Evolutionary conservation across 2,329 filamentous ascomycete species (phyloP).

Genomic region (Penicillium sp.): DNA sequence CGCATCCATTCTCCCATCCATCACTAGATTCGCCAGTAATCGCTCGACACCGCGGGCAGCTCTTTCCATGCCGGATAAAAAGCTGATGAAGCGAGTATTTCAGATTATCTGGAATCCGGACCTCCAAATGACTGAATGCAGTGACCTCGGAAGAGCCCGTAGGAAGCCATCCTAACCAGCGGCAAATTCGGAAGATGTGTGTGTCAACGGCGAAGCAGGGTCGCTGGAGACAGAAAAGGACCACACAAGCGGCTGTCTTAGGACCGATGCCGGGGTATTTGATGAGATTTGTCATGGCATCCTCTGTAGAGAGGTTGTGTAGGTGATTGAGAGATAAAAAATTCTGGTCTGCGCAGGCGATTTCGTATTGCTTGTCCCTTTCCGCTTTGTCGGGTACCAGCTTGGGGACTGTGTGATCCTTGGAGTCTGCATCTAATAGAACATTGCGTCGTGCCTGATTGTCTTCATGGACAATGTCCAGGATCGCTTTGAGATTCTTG

Average conservation of each 20-base stretch:
- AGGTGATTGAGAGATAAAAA: constrained; percentile 67
- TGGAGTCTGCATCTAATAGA: constrained; percentile 48
- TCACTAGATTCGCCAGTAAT: constrained; percentile 61
- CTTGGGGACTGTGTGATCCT: constrained; percentile 29
- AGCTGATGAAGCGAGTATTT: constrained; percentile 66
- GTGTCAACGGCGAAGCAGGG: constrained; percentile 68
- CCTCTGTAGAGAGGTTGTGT: constrained; percentile 55
- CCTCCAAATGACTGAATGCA: constrained; percentile 62
- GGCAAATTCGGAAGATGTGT: constrained; percentile 64
- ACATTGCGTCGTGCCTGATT: constrained; percentile 60
- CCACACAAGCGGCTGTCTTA: constrained; percentile 67
- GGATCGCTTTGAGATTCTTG: constrained; percentile 70
- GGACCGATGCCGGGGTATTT: constrained; percentile 64
- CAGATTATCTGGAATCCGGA: constrained; percentile 60
- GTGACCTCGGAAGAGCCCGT: constrained; percentile 48
- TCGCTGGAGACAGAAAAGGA: constrained; percentile 64
- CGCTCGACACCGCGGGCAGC: constrained; percentile 61
- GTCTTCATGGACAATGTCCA: constrained; percentile 71
- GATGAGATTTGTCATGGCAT: constrained; percentile 59
- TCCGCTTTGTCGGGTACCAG: constrained; percentile 40
- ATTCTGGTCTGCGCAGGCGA: constrained; percentile 57
- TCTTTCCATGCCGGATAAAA: constrained; percentile 64
- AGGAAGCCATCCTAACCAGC: constrained; percentile 65
- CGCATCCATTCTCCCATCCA: constrained; percentile 65
- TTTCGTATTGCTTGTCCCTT: constrained; percentile 58